Conservation (phyloP, 2,329 filamentous ascomycete species). For the Colletotrichum sp. region DNA sequence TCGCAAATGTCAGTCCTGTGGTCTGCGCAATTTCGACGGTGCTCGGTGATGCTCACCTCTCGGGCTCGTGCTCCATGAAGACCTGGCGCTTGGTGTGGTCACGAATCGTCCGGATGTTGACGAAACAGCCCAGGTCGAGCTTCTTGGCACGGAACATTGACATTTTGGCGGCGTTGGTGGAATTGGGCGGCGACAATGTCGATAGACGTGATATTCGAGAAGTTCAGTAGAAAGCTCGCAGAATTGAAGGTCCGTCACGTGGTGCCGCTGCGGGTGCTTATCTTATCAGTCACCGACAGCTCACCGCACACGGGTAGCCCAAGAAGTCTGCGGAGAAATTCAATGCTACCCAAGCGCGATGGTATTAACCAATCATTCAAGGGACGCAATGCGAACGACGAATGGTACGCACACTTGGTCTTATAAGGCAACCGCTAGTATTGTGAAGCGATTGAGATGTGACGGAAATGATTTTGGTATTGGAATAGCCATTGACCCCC, state of each 20-base stretch:
- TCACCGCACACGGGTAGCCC: background rate
- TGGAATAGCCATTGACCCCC: background rate
- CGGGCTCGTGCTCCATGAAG: conserved; percentile 84
- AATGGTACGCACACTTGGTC: background rate
- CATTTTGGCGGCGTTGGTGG: conserved; percentile 55
- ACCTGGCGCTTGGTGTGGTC: conserved; percentile 97
- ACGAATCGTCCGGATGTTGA: conserved; percentile 87
- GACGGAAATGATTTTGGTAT: conserved; percentile 14
- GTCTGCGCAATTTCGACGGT: background rate
- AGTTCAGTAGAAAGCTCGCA: background rate
- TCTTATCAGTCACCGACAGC: background rate
- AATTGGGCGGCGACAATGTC: background rate
- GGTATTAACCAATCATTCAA: background rate
- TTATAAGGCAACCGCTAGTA: background rate
- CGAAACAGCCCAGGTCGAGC: conserved; percentile 85
- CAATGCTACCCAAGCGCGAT: background rate
- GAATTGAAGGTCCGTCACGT: background rate
- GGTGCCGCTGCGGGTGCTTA: background rate
- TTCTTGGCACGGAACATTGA: conserved; percentile 89
- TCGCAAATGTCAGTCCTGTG: background rate
- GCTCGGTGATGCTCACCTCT: conserved; percentile 65
- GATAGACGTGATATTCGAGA: background rate
- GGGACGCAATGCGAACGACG: background rate
- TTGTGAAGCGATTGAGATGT: background rate
- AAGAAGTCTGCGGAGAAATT: background rate